Conservation (phyloP, 2,329 filamentous ascomycete species). For the Thyridium curvatum region DNA sequence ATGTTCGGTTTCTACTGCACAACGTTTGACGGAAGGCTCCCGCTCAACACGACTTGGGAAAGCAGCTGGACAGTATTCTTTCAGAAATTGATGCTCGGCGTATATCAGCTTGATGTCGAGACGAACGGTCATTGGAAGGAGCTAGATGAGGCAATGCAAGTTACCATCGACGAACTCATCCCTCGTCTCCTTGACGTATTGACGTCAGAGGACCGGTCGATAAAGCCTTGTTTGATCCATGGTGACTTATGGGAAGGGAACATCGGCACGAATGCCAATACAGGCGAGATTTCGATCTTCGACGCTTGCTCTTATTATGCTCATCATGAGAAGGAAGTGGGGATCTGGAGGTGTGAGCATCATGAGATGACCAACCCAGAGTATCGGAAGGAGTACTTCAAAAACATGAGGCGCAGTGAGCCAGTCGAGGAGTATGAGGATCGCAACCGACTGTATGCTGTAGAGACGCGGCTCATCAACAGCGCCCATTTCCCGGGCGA, state of each 20-base stretch:
- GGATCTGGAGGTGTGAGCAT: constrained; percentile 16
- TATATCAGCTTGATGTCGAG: constrained; percentile 12
- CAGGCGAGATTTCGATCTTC: constrained; percentile 23
- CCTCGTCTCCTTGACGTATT: constrained; percentile 19
- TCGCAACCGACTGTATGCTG: constrained; percentile 1
- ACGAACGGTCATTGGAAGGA: constrained; percentile 14
- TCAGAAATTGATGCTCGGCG: constrained; percentile 11
- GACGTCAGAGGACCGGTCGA: constrained; percentile 12
- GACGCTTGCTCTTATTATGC: constrained; percentile 30
- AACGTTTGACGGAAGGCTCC: constrained; percentile 23
- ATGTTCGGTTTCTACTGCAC: constrained; percentile 28
- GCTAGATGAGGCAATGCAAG: constrained; percentile 10
- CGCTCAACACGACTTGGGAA: constrained; percentile 23
- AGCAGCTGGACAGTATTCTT: constrained; percentile 18
- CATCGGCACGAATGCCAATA: constrained; percentile 21
- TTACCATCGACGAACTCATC: constrained; percentile 18
- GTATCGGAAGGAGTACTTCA: background rate
- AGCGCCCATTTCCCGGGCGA: background rate
- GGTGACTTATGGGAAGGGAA: constrained; percentile 36
- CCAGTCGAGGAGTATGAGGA: constrained; percentile 3
- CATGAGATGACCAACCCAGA: constrained; percentile 3
- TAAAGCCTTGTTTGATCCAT: constrained; percentile 26
- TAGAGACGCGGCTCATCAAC: constrained; percentile 2
- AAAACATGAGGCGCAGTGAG: background rate
- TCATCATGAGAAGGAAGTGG: constrained; percentile 31